Conservation (phyloP, 345 rosid species). For the Cardamine occulta region DNA sequence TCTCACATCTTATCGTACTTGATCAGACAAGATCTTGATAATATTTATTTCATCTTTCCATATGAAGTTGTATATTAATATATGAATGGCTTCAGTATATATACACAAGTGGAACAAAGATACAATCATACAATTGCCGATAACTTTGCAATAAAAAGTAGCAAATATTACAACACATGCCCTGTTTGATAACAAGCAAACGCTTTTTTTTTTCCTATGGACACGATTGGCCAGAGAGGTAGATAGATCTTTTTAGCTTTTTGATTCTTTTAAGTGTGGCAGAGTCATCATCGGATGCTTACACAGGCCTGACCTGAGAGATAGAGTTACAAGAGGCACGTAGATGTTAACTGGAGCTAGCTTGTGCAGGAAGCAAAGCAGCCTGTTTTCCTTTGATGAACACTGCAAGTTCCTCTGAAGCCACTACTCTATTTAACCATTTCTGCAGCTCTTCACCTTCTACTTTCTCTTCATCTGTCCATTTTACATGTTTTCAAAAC, state of each 20-base stretch:
- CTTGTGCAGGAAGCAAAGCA: conserved; percentile 55
- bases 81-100: conserved; percentile 9
- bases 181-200: conserved; percentile 23
- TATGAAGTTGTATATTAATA: conserved; percentile 8
- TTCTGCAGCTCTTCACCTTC: conserved; percentile 83
- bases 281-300: conserved; percentile 19
- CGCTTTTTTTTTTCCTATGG: neutral
- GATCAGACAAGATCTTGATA: no score
- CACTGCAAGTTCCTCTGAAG: conserved; percentile 62
- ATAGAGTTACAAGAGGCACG: neutral
- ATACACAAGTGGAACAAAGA: conserved; percentile 30
- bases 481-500: conserved; percentile 11
- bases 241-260: neutral
- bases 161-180: conserved; percentile 32
- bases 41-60: neutral
- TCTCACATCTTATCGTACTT: neutral
- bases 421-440: conserved; percentile 79
- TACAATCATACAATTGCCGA: conserved; percentile 28
- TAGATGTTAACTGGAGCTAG: conserved; percentile 27
- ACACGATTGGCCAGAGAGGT: conserved; percentile 10
- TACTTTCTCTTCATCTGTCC: conserved; percentile 79
- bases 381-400: conserved; percentile 66
- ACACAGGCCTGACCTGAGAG: conserved; percentile 19
- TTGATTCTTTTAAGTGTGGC: no score
- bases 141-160: conserved; percentile 13